Conservation (phyloP, 306 rosid genomes). For the Potentilla sterilis region DNA sequence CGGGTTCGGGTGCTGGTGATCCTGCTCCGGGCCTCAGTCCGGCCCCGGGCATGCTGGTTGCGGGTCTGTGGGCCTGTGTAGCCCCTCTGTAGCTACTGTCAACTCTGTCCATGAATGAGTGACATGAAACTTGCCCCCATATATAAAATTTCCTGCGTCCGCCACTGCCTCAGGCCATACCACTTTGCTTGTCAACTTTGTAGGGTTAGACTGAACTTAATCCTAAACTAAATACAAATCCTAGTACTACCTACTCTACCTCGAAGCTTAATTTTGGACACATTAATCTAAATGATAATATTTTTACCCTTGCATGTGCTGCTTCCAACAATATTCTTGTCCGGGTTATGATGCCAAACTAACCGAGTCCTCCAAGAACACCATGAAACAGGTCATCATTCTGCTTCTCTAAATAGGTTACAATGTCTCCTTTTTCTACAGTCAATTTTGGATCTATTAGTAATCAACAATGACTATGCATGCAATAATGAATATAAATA, state of each 20-base stretch:
- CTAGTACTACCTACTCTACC: background rate
- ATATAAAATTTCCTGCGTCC: no score
- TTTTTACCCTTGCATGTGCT: slow-evolving; percentile 70
- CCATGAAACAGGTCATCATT: slow-evolving; percentile 78
- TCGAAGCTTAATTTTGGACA: background rate
- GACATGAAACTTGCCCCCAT: no score
- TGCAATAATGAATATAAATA: background rate
- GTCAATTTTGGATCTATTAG: slow-evolving; percentile 21
- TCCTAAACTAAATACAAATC: no score
- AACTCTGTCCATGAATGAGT: no score
- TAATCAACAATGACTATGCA: slow-evolving; percentile 15
- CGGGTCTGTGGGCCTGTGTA: no score
- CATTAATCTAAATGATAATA: background rate
- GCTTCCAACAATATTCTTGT: slow-evolving; percentile 80
- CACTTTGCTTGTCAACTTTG: no score
- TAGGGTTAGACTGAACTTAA: no score
- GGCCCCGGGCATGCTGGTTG: no score
- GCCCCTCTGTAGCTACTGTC: no score
- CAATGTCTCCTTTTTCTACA: slow-evolving; percentile 87
- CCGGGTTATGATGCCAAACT: slow-evolving; percentile 86
- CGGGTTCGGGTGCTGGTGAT: no score
- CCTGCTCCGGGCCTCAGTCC: no score
- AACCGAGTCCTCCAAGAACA: slow-evolving; percentile 97
- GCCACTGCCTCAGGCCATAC: no score
- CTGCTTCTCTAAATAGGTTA: slow-evolving; percentile 68